Conservation (phyloP, 179 eudicot genomes). For the Camellia oleifera region DNA sequence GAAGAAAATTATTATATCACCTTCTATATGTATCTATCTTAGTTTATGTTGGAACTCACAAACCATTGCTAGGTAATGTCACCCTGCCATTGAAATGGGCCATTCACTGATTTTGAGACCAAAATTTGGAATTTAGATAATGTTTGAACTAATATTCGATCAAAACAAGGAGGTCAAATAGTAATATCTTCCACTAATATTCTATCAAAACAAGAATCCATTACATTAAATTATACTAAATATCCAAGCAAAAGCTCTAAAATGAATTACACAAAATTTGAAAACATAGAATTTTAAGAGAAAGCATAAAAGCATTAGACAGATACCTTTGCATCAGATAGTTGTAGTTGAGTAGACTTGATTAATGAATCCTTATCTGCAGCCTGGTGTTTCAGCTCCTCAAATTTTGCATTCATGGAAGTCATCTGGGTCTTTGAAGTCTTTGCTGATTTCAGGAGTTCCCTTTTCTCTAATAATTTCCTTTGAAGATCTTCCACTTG, state of each 20-base stretch:
- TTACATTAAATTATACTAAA: background rate
- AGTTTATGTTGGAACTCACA: background rate
- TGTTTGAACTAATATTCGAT: background rate
- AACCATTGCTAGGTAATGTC: background rate
- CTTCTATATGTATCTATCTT: background rate
- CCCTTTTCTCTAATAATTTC: slow-evolving; percentile 72
- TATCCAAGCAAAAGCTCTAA: background rate
- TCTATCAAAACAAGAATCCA: background rate
- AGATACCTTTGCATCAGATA: slow-evolving; percentile 73
- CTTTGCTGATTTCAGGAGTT: slow-evolving; percentile 63
- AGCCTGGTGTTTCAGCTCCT: slow-evolving; percentile 54
- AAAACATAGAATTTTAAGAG: background rate
- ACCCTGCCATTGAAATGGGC: background rate
- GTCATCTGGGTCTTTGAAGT: slow-evolving; percentile 45
- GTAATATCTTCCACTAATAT: background rate
- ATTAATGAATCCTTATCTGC: slow-evolving; percentile 62
- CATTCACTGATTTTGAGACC: background rate
- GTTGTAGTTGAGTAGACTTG: slow-evolving; percentile 62
- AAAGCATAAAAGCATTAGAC: background rate
- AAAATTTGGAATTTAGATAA: background rate
- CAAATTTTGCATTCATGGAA: slow-evolving; percentile 44
- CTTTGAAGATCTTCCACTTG: slow-evolving; percentile 70
- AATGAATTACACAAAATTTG: background rate
- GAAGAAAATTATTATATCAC: background rate
- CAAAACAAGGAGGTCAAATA: background rate